Evolutionary conservation across 2,329 filamentous ascomycete genomes (phyloP).

Genomic region (Neonectria sp.): DNA sequence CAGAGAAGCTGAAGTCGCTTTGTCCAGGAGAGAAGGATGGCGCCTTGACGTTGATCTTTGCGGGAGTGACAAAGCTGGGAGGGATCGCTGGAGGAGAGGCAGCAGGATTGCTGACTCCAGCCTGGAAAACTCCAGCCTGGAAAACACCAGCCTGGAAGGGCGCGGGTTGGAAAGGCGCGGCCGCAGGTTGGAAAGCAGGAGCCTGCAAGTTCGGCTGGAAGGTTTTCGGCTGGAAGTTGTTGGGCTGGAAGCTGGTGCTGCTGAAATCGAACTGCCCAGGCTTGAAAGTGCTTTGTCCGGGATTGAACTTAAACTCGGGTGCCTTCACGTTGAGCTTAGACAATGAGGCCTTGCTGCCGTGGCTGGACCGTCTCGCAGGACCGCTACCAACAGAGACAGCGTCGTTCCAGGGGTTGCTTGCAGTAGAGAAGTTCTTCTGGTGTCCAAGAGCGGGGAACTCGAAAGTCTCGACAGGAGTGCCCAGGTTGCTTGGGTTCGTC

Average conservation of each 20-base stretch:
- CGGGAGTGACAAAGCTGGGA: constrained; percentile 42
- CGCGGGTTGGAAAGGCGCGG: constrained; percentile 55
- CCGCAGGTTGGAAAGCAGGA: constrained; percentile 23
- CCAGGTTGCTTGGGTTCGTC: constrained; percentile 81
- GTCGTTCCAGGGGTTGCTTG: constrained; percentile 76
- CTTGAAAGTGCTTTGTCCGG: constrained; percentile 55
- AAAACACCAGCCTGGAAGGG: constrained; percentile 12
- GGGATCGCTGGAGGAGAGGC: constrained; percentile 36
- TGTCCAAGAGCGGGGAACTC: constrained; percentile 67
- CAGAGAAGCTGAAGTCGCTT: constrained; percentile 78
- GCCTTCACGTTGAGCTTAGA: constrained; percentile 92
- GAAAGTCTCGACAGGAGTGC: constrained; percentile 71
- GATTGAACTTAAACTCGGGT: constrained; percentile 88
- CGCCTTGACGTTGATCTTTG: constrained; percentile 78
- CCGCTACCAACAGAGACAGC: constrained; percentile 58
- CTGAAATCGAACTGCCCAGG: constrained; percentile 43
- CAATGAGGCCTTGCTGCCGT: constrained; percentile 78
- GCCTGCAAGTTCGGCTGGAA: constrained; percentile 22
- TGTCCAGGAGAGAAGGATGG: constrained; percentile 79
- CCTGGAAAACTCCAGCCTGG: constrained; percentile 65
- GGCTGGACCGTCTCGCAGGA: constrained; percentile 61
- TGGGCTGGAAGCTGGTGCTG: constrained; percentile 24
- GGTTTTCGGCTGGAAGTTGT: not conserved
- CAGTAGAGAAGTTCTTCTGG: constrained; percentile 68
- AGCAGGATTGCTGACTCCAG: constrained; percentile 45